Conservation (phyloP, 371 early-diverging fungal genomes). For the Encephalitozoon cuniculi region DNA sequence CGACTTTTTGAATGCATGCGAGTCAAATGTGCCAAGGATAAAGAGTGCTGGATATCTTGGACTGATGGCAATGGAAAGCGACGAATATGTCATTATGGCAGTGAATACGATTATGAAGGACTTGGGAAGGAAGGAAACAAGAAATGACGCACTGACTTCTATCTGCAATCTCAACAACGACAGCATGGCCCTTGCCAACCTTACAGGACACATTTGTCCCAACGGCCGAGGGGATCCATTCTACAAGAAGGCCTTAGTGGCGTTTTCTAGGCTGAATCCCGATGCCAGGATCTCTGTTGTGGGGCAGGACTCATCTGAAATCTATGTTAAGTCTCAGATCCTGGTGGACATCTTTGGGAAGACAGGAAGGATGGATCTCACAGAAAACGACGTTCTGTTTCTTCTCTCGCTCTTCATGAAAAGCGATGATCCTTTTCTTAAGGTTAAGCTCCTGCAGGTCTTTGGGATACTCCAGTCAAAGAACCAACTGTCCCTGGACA, state of each 20-base stretch:
- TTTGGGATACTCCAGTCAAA: background rate
- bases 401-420: background rate
- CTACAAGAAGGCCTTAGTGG: background rate
- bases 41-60: conserved; percentile 40
- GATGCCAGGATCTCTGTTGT: background rate
- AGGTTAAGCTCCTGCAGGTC: conserved; percentile 34
- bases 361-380: background rate
- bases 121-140: background rate
- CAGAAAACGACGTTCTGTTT: conserved; percentile 38
- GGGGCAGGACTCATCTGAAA: background rate
- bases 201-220: conserved; percentile 13
- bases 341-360: conserved; percentile 14
- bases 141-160: conserved; percentile 21
- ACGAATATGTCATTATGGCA: conserved; percentile 11
- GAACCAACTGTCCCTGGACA: background rate
- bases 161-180: conserved; percentile 22
- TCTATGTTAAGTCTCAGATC: conserved; percentile 40
- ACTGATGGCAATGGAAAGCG: background rate
- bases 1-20: conserved; percentile 40
- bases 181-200: background rate
- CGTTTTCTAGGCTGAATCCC: background rate
- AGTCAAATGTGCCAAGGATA: background rate
- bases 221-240: background rate
- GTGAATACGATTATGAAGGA: conserved; percentile 39
- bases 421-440: conserved; percentile 5